These are phyloP conservation scores for Trichoderma sp. DNA, from an alignment of 2,329 filamentous ascomycete species.

Conservation along the genomic window DNA sequence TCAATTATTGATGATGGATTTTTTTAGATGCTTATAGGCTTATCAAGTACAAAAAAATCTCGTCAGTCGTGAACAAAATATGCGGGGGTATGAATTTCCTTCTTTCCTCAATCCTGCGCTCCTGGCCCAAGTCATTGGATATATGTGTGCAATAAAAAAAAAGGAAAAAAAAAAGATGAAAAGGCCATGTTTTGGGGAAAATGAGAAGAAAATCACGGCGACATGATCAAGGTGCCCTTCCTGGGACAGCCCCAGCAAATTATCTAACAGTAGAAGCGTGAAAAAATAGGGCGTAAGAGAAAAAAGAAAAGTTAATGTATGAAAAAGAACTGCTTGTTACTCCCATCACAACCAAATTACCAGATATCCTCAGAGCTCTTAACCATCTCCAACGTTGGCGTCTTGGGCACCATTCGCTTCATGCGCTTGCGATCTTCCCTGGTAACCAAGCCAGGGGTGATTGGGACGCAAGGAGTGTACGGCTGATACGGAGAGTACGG, in stretches of 20 bases:
- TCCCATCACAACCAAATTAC: slow-evolving; percentile 39
- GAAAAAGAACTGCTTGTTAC: not conserved
- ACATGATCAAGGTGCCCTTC: slow-evolving; percentile 28
- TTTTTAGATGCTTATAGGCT: not conserved
- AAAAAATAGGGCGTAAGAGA: not conserved
- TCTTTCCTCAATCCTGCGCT: slow-evolving; percentile 9
- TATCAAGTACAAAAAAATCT: slow-evolving; percentile 13
- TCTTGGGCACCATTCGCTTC: slow-evolving; percentile 64
- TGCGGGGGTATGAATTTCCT: slow-evolving; percentile 17
- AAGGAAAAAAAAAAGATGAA: not conserved
- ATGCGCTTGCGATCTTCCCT: slow-evolving; percentile 69
- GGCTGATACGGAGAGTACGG: slow-evolving; percentile 82
- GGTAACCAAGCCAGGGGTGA: slow-evolving; percentile 74
- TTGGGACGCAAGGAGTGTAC: slow-evolving; percentile 71
- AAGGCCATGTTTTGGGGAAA: not conserved
- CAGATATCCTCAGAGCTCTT: slow-evolving; percentile 64
- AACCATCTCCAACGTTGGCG: slow-evolving; percentile 64
- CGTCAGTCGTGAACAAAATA: slow-evolving; percentile 13
- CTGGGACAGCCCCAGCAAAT: slow-evolving; percentile 24
- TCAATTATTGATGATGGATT: not conserved
- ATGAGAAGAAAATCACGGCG: slow-evolving; percentile 28
- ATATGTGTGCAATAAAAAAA: not conserved
- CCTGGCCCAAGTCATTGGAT: slow-evolving; percentile 3
- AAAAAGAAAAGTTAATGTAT: not conserved
- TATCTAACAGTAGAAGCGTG: slow-evolving; percentile 29